phyloP scores from a whole-genome alignment of 306 rosid genomes.

The Potentilla sterilis region DNA sequence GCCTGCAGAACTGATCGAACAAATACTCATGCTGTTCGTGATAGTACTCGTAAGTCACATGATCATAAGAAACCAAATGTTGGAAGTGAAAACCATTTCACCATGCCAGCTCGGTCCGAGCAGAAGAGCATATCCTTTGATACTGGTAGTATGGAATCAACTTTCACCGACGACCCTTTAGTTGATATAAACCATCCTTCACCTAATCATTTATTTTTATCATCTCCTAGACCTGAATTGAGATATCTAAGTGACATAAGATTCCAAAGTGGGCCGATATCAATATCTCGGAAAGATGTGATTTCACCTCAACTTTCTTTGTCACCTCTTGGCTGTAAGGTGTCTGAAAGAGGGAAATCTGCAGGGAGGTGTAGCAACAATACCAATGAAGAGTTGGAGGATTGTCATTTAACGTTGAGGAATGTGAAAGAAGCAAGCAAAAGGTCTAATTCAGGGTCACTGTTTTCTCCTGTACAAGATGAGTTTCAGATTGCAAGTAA shows the following conservation, averaged over 20 bases:
- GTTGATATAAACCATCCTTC: slow-evolving; percentile 35
- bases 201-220: slow-evolving; percentile 31
- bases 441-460: slow-evolving; percentile 35
- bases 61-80: slow-evolving; percentile 90
- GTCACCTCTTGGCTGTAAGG: slow-evolving; percentile 91
- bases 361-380: slow-evolving; percentile 37
- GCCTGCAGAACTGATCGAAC: slow-evolving; percentile 41
- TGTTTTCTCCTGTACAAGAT: slow-evolving; percentile 41
- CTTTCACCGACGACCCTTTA: slow-evolving; percentile 56
- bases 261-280: slow-evolving; percentile 36
- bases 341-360: slow-evolving; percentile 62
- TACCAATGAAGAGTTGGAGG: slow-evolving; percentile 36
- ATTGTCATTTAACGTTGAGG: slow-evolving; percentile 34
- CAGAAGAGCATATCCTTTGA: slow-evolving; percentile 30
- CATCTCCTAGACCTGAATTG: slow-evolving; percentile 38
- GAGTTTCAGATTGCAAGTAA: slow-evolving; percentile 40
- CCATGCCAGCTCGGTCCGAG: slow-evolving; percentile 52
- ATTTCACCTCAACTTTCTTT: slow-evolving; percentile 57
- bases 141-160: slow-evolving; percentile 28
- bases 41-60: slow-evolving; percentile 36
- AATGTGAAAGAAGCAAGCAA: slow-evolving; percentile 40
- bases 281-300: slow-evolving; percentile 39
- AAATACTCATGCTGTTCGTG: slow-evolving; percentile 32
- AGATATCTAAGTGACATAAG: slow-evolving; percentile 38
- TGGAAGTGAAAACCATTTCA: slow-evolving; percentile 50